phyloP scores from a whole-genome alignment of 306 rosid genomes.

The Parietaria judaica region DNA sequence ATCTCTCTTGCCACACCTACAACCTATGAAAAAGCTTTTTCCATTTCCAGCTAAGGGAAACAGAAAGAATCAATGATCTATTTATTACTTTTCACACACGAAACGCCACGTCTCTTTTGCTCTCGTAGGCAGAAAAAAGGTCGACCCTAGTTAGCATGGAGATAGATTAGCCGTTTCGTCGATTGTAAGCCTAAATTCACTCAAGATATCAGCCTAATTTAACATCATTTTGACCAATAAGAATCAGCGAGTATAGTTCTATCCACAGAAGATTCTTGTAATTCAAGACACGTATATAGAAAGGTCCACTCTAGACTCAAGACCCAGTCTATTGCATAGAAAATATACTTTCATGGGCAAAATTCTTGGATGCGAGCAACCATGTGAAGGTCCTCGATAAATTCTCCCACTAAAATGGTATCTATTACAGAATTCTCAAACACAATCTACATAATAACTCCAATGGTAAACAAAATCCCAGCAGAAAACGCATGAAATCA shows the following conservation, averaged over 20 bases:
- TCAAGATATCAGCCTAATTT: too few species aligned
- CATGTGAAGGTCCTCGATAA: constrained; percentile 5
- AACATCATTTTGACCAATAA: constrained; percentile 1
- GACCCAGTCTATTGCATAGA: too few species aligned
- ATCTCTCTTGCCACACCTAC: neutral
- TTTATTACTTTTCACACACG: neutral
- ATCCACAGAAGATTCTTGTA: neutral
- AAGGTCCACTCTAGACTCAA: too few species aligned
- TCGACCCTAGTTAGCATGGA: neutral
- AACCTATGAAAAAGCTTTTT: neutral
- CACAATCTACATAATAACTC: neutral
- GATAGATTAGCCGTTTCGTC: neutral
- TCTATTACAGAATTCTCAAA: neutral
- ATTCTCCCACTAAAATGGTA: neutral
- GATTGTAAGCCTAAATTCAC: neutral
- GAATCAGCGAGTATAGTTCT: neutral
- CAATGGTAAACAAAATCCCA: too few species aligned
- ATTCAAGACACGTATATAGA: too few species aligned
- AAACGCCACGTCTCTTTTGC: neutral
- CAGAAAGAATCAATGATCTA: neutral
- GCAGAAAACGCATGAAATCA: too few species aligned
- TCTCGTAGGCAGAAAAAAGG: neutral
- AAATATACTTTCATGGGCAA: too few species aligned
- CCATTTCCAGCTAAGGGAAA: neutral
- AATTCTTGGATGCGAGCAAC: neutral